Evolutionary conservation across 352 stramenopile species (phyloP).

Genomic region (Phytophthora fragariaefolia): DNA sequence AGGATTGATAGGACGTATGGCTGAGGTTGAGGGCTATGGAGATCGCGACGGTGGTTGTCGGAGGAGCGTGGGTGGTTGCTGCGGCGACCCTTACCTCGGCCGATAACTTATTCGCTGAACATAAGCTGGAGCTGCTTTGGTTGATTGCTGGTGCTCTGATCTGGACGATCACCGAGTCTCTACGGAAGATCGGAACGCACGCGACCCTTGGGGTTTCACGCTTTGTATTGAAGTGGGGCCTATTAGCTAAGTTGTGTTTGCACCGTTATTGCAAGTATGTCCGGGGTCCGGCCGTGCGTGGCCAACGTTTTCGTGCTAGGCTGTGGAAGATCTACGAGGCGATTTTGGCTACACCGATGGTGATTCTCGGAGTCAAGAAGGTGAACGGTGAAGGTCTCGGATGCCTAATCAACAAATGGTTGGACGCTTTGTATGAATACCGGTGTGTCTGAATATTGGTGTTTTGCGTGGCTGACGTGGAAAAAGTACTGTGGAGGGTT

Average conservation of each 20-base stretch:
- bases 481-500: neutral
- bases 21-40: no score
- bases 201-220: neutral
- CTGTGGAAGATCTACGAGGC: neutral
- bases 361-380: neutral
- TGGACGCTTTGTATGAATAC: neutral
- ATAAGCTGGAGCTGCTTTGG: no score
- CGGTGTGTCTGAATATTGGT: neutral
- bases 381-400: neutral
- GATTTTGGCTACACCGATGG: neutral
- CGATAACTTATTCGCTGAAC: no score
- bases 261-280: neutral
- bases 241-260: neutral
- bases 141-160: no score
- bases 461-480: neutral
- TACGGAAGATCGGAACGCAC: no score
- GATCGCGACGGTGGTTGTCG: no score
- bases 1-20: no score
- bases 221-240: neutral
- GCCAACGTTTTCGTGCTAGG: neutral
- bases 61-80: no score
- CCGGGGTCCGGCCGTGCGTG: no score
- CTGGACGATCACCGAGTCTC: no score
- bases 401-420: neutral
- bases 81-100: no score